Evolutionary conservation across 495 filamentous ascomycete genomes (phyloP), one percentile per base, ranked within the genome.

Genomic region (Annulohypoxylon stygium): DNA sequence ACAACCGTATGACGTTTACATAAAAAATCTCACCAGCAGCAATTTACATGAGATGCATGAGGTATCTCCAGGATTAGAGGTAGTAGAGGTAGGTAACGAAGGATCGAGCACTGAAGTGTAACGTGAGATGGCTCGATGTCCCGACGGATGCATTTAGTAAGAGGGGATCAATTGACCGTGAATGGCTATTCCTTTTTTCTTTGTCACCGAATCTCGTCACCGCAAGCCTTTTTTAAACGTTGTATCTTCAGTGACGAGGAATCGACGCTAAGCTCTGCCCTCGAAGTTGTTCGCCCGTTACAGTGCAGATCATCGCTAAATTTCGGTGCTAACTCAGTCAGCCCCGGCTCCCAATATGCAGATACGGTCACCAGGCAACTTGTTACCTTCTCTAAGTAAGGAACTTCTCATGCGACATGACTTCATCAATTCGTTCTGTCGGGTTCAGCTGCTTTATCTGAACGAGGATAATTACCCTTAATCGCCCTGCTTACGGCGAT

Each of bases 131-230:
- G 3, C 36, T 59, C 4, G 59, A n/a, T 66, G 11, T n/a, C 61
- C 14, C 14, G 23, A 55, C 16, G 48, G 18, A 50, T 59, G 23
- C 51, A 62, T 67, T 14, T 18, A 18, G 50, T n/a, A 55, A 58
- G 48, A 53, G 41, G 23, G 30, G 25, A 59, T 61, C 18, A 12
- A 48, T 37, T 20, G 41, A 36, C 6, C 16, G 25, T 47, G 50
- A 60, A 41, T 70, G 57, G 50, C 14, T 12, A 16, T 3, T 25
- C 8, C 50, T 34, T 30, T 20, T 51, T 20, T 51, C 61, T 65
- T 47, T 58, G 61, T 69, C 55, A 63, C 71, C 48, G 62, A 54
- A 58, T n/a, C 51, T 65, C 71, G 71, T 74, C 71, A 70, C 67
- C 34, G 18, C 43, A 61, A 70, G 43, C 50, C n/a, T 20, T 33